Base-by-base conservation (phyloP, 208 protist genomes). In the Willaertia magna region DNA sequence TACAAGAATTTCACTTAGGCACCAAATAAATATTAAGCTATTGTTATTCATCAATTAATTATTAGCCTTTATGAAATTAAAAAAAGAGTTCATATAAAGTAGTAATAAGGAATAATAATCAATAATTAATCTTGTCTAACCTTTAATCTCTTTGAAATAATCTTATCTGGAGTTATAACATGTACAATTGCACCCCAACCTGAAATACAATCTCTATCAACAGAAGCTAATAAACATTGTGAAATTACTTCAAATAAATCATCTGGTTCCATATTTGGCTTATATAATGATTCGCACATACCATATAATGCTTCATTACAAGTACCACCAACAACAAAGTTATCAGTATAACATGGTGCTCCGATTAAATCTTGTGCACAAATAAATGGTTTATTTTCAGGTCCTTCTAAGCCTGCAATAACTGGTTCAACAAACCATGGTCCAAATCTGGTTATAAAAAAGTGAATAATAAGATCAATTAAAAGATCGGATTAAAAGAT, bases 361-460 rank as follows among this genome's bases (percentile, higher is more conserved):
- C 97, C 97, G 86, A 99, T 96, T 74, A 98, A 91, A 89, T 99
- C 98, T 84, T 94, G 97, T 34, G 92, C 93, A 87, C 89, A 94
- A 42, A 99, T 91, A 88, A 96, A 99, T 84, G 98, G 97, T 86
- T 97, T 93, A 52, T 94, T 90, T 82, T 95, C 92, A 20, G 40
- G n/a, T 43, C 52, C 75, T 88, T 98, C 93, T 18, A 99, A 93
- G 87, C 98, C 98, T 59, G 92, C 96, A 85, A 99, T 95, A 30
- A 99, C 94, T 20, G 97, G 97, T 91, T 99, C 96, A 30, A 97
- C 92, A 87, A 99, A 99, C 91, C 97, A 99, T 42, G 97, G 97
- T 26, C 97, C 97, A 86, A 99, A 99, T 86, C 98, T 92, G 42
- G 39, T 44, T 61, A 79, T 49, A 34, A 82, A 87, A 49, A 96